Percentiles rank a stretch among this genome's conserved stretches.
phyloP scores from a whole-genome alignment of 805 yeast species.

The Kodamaea kaohsiungensis region DNA sequence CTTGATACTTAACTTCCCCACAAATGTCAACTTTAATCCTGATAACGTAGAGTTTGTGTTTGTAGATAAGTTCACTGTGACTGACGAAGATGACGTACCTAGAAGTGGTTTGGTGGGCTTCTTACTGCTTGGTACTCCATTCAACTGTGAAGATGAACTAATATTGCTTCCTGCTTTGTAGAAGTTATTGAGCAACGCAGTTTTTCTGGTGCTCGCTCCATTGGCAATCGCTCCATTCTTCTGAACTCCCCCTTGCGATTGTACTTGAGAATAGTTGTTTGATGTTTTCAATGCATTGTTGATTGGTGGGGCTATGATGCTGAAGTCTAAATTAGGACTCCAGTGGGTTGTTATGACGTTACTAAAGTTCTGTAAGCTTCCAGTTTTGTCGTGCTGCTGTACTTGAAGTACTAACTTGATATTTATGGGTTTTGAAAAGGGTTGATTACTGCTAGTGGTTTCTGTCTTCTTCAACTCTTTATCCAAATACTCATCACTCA shows the following conservation, averaged over 20 bases:
- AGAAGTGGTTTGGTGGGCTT: slow-evolving; percentile 9
- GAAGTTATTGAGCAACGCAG: slow-evolving; percentile 24
- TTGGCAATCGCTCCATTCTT: neutral
- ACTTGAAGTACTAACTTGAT: slow-evolving; percentile 29
- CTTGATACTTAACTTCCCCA: slow-evolving; percentile 60
- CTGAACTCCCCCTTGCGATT: slow-evolving; percentile 19
- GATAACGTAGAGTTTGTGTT: slow-evolving; percentile 33
- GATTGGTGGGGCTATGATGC: slow-evolving; percentile 39
- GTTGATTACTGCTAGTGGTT: slow-evolving; percentile 8
- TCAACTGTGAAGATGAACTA: slow-evolving; percentile 2
- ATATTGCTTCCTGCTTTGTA: slow-evolving; percentile 18
- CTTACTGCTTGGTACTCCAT: slow-evolving; percentile 7
- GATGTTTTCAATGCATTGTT: slow-evolving; percentile 36
- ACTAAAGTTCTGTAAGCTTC: slow-evolving; percentile 20
- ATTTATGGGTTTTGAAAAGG: slow-evolving; percentile 26
- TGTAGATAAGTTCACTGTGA: slow-evolving; percentile 38
- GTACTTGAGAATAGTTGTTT: slow-evolving; percentile 20
- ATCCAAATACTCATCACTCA: slow-evolving; percentile 30
- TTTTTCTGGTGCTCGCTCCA: slow-evolving; percentile 16
- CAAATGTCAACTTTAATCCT: slow-evolving; percentile 52
- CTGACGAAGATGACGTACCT: slow-evolving; percentile 25
- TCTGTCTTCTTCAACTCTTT: slow-evolving; percentile 20
- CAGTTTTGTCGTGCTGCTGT: slow-evolving; percentile 15
- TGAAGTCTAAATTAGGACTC: slow-evolving; percentile 42
- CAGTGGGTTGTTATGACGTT: slow-evolving; percentile 36